Evolutionary conservation across 768 basidiomycete genomes (phyloP), one percentile per base, ranked within the genome.

Genomic region (Tylopilus intermedius): DNA sequence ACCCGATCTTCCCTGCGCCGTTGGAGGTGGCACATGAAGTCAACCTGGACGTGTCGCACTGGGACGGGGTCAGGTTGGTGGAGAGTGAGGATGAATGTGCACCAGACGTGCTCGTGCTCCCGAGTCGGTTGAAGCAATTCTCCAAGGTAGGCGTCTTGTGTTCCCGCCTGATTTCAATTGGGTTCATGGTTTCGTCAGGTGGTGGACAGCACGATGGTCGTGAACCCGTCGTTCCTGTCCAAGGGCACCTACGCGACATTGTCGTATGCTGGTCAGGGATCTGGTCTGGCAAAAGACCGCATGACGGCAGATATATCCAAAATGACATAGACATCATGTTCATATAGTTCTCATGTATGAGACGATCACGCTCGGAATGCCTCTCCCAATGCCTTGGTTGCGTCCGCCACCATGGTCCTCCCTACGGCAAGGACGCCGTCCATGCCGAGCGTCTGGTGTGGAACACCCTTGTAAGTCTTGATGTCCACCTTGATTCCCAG

Each of bases 1-100:
- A 98, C 66, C 96, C 96, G 0, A 70, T 96, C 38, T 97, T 97
- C 69, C 96, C 96, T 8, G 79, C 83, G 1, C 92, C 96, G 0
- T 65, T 76, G 11, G 87, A 88, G 6, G 69, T 87, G 15, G 74
- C 84, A 2, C 75, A 80, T 35, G 92, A 95, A 63, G 82, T 97
- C 52, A 94, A 96, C 64, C 78, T 99, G 38, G 94, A 96, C 63
- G 77, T 96, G 14, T 84, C 88, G 18, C 95, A 97, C 71, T 79
- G 78, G 32, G 71, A 77, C 5, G 68, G 76, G 22, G 68, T 85
- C 44, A 72, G 56, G 29, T 50, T 76, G 4, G 56, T 66, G 11
- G 68, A 67, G 14, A 63, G 54, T 4, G 60, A 51, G 8, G 63
- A 78, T 5, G 77, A 77, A 27, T 72, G 71, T 47, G 83, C 82